Percentiles rank a stretch among this genome's conserved stretches.
phyloP scores from a whole-genome alignment of 768 basidiomycete genomes.

The Lanmaoa pseudosensibilis region DNA sequence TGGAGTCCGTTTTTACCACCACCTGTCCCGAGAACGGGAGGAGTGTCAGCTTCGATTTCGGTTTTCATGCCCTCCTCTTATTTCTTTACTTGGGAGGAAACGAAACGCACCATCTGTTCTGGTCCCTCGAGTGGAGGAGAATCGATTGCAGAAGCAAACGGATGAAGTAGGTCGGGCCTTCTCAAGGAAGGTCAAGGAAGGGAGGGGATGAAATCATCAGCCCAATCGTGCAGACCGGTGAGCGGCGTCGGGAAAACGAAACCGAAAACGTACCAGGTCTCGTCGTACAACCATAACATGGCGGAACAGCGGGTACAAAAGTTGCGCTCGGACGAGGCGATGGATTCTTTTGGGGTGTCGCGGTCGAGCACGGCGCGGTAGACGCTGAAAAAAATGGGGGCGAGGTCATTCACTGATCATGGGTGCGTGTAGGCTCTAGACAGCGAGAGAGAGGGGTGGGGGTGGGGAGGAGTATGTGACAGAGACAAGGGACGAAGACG shows the following conservation, averaged over 20 bases:
- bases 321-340: slow-evolving; percentile 55
- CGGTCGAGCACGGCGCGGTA: slow-evolving; percentile 65
- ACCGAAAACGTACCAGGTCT: slow-evolving; percentile 42
- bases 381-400: slow-evolving; percentile 35
- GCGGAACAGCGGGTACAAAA: slow-evolving; percentile 64
- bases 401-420: not conserved
- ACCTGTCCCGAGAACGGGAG: slow-evolving; percentile 33
- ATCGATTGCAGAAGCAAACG: slow-evolving; percentile 69
- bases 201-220: not conserved
- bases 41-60: not conserved
- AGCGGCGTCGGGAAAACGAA: not conserved
- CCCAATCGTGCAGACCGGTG: not conserved
- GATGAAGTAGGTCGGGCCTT: slow-evolving; percentile 66
- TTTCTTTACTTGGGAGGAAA: not conserved
- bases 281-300: slow-evolving; percentile 68
- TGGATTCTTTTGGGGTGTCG: slow-evolving; percentile 47
- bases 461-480: not conserved
- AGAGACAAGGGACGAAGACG: not conserved
- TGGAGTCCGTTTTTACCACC: slow-evolving; percentile 47
- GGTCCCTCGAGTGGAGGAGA: slow-evolving; percentile 54
- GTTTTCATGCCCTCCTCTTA: no score
- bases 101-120: slow-evolving; percentile 45
- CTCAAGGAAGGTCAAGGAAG: no score
- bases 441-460: not conserved
- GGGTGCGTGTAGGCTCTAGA: no score